Percentiles rank a stretch among this genome's conserved stretches.
phyloP scores from a whole-genome alignment of 352 stramenopile genomes.

The Globisporangium barbulae region DNA sequence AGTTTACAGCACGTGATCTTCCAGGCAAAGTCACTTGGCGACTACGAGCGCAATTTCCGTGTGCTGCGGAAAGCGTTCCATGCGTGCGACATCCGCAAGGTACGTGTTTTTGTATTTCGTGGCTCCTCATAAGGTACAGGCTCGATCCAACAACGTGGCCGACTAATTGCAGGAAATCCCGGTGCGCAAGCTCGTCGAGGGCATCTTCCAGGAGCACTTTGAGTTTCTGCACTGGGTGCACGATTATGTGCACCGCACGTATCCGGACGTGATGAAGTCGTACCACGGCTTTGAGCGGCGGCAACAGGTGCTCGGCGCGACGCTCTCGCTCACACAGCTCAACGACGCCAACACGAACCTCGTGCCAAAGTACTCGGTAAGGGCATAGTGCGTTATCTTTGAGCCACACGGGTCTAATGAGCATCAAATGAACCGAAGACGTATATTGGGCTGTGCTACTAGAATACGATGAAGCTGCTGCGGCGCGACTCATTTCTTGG shows the following conservation, averaged over 20 bases:
- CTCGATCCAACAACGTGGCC: too few species aligned
- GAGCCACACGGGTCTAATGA: neutral
- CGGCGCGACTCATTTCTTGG: conserved; percentile 20
- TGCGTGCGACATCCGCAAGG: conserved; percentile 61
- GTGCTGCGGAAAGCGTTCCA: conserved; percentile 57
- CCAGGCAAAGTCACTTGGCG: conserved; percentile 37
- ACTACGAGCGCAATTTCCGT: conserved; percentile 67
- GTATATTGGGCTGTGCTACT: neutral
- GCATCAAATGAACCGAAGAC: neutral
- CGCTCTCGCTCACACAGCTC: conserved; percentile 26
- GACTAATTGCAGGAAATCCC: conserved; percentile 45
- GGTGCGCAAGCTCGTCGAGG: conserved; percentile 57
- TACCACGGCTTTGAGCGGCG: conserved; percentile 56
- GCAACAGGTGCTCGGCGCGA: conserved; percentile 36
- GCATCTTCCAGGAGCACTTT: conserved; percentile 80
- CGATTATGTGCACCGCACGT: conserved; percentile 75
- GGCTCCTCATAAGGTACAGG: neutral
- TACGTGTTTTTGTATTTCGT: conserved; percentile 6
- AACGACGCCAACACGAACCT: conserved; percentile 54
- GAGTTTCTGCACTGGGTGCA: conserved; percentile 83
- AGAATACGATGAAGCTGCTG: conserved; percentile 37
- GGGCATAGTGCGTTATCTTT: too few species aligned
- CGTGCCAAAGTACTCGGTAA: conserved; percentile 55
- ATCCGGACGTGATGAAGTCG: conserved; percentile 48
- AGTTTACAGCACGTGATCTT: conserved; percentile 59